Evolutionary conservation across 345 rosid species (phyloP).

Genomic region (Litchi chinensis): DNA sequence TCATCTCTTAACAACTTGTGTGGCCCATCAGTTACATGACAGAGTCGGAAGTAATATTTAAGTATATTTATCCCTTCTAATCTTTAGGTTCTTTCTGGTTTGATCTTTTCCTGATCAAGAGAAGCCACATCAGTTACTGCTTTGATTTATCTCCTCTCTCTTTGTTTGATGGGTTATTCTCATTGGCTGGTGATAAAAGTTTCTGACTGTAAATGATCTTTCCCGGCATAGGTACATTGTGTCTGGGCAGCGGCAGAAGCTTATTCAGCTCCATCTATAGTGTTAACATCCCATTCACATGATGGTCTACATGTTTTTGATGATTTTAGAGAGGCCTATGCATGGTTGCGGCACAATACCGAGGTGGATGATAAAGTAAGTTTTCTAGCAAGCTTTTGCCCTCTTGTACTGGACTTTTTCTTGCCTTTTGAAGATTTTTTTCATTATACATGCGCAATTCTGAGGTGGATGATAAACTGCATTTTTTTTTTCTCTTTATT

Average conservation of each 20-base stretch:
- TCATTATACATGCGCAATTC: not conserved
- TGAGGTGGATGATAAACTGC: conserved; percentile 4
- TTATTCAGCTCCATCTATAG: conserved; percentile 98
- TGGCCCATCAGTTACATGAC: not conserved
- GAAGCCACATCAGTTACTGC: not conserved
- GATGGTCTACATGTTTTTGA: conserved; percentile 95
- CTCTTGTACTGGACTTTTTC: not conserved
- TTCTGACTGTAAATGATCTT: conserved; percentile 21
- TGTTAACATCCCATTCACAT: conserved; percentile 71
- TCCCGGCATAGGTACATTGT: conserved; percentile 74
- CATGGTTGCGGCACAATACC: conserved; percentile 96
- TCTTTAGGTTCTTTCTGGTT: conserved; percentile 5
- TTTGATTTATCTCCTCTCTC: conserved; percentile 2
- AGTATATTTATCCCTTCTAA: not conserved
- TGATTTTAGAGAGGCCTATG: conserved; percentile 98
- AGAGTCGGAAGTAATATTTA: not conserved
- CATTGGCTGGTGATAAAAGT: conserved; percentile 8
- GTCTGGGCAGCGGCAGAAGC: conserved; percentile 99
- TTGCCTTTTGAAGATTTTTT: not conserved
- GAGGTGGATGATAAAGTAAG: conserved; percentile 97
- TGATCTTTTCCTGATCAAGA: not conserved
- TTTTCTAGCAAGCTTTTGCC: conserved; percentile 1
- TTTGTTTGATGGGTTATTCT: not conserved
- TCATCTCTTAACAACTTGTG: not conserved
- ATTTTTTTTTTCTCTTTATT: not conserved